A percentile compares a stretch with the other conserved stretches of the same genome.
Evolutionary conservation across 257 asterid species (phyloP).

Genomic region (Nicotiana paniculata): DNA sequence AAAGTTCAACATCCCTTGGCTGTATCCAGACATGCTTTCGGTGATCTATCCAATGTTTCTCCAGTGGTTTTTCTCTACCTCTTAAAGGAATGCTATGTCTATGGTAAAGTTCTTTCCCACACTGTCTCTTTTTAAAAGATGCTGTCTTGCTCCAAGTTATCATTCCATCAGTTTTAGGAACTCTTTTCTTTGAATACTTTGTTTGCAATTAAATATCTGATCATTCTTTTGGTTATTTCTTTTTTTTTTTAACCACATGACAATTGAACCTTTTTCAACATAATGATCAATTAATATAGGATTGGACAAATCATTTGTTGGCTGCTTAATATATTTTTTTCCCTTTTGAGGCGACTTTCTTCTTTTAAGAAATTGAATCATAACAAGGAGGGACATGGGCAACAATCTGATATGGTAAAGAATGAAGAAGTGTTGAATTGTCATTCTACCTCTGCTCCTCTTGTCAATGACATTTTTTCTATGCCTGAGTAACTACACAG

Average conservation of each 20-base stretch:
- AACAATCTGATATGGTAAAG: neutral
- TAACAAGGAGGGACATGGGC: neutral
- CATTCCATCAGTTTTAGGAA: neutral
- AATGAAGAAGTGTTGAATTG: neutral
- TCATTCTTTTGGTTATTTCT: neutral
- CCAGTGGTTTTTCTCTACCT: constrained; percentile 81
- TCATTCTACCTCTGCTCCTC: neutral
- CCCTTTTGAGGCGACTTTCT: neutral
- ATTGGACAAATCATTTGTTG: neutral
- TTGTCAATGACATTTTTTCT: constrained; percentile 3
- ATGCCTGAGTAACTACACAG: neutral
- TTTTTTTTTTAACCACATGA: neutral
- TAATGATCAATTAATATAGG: neutral
- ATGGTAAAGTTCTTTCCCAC: constrained; percentile 38
- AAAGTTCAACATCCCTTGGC: constrained; percentile 22
- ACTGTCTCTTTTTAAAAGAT: neutral
- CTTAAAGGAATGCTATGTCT: constrained; percentile 62
- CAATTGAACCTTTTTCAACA: neutral
- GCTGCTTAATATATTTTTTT: neutral
- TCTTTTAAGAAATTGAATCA: neutral
- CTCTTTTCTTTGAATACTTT: neutral
- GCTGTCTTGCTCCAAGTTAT: neutral
- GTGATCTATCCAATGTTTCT: constrained; percentile 71
- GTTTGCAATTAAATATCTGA: neutral
- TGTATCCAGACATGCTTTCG: constrained; percentile 58